These are phyloP conservation scores for Sporobolomyces phaffii DNA, from an alignment of 768 basidiomycete genomes.

Conservation along the genomic window DNA sequence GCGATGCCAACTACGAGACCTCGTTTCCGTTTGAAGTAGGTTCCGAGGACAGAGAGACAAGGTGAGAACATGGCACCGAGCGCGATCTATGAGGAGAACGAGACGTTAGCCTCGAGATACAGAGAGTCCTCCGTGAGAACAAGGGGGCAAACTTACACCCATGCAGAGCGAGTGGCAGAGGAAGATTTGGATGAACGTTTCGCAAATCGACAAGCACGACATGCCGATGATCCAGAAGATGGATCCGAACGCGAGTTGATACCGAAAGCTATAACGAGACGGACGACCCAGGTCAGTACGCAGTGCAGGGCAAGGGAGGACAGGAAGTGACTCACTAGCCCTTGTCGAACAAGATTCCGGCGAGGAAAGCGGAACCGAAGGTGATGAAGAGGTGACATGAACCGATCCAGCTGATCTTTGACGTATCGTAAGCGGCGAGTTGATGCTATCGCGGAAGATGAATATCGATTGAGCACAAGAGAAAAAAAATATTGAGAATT, in stretches of 20 bases:
- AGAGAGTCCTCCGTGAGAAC: background rate
- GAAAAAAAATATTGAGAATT: conserved; percentile 25
- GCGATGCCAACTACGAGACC: conserved; percentile 51
- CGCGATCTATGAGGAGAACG: conserved; percentile 48
- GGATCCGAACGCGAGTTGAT: conserved; percentile 31
- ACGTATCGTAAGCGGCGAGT: conserved; percentile 43
- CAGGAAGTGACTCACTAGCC: conserved; percentile 42
- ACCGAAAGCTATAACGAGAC: conserved; percentile 13
- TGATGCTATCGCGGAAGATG: conserved; percentile 38
- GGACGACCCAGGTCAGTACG: too few species aligned
- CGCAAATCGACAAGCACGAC: conserved; percentile 19
- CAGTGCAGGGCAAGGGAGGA: background rate
- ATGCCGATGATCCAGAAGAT: conserved; percentile 35
- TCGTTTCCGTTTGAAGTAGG: conserved; percentile 51
- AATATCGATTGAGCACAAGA: background rate
- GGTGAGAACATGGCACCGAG: conserved; percentile 56
- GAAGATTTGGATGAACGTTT: conserved; percentile 25
- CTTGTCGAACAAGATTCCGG: conserved; percentile 46
- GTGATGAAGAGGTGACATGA: conserved; percentile 46
- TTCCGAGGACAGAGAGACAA: conserved; percentile 51
- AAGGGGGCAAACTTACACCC: conserved; percentile 19
- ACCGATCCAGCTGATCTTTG: conserved; percentile 48
- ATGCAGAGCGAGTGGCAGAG: conserved; percentile 29
- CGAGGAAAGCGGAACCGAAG: conserved; percentile 42
- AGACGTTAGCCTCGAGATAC: conserved; percentile 41